A percentile compares a stretch with the other conserved stretches of the same genome.
These are phyloP conservation scores for Annulohypoxylon nitens DNA, from an alignment of 495 filamentous ascomycete genomes.

Conservation along the genomic window DNA sequence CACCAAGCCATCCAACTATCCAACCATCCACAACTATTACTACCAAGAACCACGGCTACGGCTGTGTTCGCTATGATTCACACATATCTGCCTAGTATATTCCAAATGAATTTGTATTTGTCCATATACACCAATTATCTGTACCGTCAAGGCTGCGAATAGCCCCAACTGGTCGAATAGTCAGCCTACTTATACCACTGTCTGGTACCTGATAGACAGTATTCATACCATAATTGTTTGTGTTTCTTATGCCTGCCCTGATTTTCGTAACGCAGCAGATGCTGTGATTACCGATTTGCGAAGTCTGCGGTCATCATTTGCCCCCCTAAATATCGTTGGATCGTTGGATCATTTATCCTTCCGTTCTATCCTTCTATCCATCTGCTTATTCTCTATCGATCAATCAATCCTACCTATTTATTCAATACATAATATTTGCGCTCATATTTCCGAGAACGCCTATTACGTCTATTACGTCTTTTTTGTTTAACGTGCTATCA, in stretches of 20 bases:
- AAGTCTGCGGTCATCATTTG: slow-evolving; percentile 29
- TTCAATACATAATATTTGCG: slow-evolving; percentile 35
- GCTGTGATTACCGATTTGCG: slow-evolving; percentile 43
- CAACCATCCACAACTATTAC: background rate
- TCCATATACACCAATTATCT: slow-evolving; percentile 18
- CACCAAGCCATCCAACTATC: background rate
- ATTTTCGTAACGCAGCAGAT: slow-evolving; percentile 45
- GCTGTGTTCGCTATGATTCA: slow-evolving; percentile 33
- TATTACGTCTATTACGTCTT: slow-evolving; percentile 4
- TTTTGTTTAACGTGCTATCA: slow-evolving; percentile 21
- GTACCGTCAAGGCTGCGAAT: slow-evolving; percentile 11
- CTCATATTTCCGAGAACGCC: slow-evolving; percentile 13
- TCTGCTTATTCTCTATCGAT: background rate
- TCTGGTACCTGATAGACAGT: slow-evolving; percentile 4
- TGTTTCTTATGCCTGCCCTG: slow-evolving; percentile 40
- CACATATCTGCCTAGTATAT: slow-evolving; percentile 19
- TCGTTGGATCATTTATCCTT: background rate
- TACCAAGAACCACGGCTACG: slow-evolving; percentile 12
- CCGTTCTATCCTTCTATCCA: slow-evolving; percentile 5
- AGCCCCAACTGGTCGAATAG: slow-evolving; percentile 9
- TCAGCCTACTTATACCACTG: slow-evolving; percentile 2
- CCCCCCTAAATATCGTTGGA: slow-evolving; percentile 31
- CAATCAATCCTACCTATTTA: slow-evolving; percentile 17
- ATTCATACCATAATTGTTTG: slow-evolving; percentile 12
- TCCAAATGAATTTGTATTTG: slow-evolving; percentile 27